Evolutionary conservation across 108 stramenopile genomes (phyloP).

Genomic region (Skeletonema menzelii): DNA sequence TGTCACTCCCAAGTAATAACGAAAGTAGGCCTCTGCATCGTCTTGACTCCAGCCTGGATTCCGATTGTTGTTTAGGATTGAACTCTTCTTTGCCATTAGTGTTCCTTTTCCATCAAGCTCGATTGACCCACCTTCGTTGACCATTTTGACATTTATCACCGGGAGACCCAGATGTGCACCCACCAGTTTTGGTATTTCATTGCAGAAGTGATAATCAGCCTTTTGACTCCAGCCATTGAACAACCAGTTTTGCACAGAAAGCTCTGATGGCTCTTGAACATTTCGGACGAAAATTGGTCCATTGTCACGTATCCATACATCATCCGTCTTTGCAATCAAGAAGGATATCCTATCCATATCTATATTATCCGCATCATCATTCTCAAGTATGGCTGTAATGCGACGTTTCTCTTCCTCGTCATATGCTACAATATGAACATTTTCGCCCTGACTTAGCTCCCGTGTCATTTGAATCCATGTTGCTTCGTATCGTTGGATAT

Average conservation of each 20-base stretch:
- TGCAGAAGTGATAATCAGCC: slow-evolving; percentile 14
- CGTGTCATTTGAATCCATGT: slow-evolving; percentile 44
- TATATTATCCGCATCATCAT: slow-evolving; percentile 4
- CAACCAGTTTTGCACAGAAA: slow-evolving; percentile 31
- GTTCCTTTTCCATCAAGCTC: slow-evolving; percentile 54
- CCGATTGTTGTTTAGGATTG: slow-evolving; percentile 48
- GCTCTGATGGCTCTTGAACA: background rate
- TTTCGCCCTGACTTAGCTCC: slow-evolving; percentile 41
- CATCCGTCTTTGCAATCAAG: slow-evolving; percentile 28
- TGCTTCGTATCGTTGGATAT: slow-evolving; percentile 34
- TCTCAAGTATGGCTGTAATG: slow-evolving; percentile 6
- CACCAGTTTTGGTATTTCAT: slow-evolving; percentile 28
- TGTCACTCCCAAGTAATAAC: slow-evolving; percentile 41
- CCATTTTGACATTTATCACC: slow-evolving; percentile 26
- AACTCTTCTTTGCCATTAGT: slow-evolving; percentile 50
- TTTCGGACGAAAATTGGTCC: slow-evolving; percentile 52
- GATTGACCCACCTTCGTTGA: slow-evolving; percentile 52
- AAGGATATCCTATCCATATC: slow-evolving; percentile 38
- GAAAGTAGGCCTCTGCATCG: slow-evolving; percentile 47
- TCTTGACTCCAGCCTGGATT: slow-evolving; percentile 44
- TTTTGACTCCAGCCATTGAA: slow-evolving; percentile 54
- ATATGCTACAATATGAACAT: slow-evolving; percentile 48
- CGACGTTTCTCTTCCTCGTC: slow-evolving; percentile 16
- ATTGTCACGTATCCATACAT: slow-evolving; percentile 64
- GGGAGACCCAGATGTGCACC: slow-evolving; percentile 13